These are phyloP conservation scores for Populus nigra DNA, from an alignment of 345 rosid species.

Conservation along the genomic window DNA sequence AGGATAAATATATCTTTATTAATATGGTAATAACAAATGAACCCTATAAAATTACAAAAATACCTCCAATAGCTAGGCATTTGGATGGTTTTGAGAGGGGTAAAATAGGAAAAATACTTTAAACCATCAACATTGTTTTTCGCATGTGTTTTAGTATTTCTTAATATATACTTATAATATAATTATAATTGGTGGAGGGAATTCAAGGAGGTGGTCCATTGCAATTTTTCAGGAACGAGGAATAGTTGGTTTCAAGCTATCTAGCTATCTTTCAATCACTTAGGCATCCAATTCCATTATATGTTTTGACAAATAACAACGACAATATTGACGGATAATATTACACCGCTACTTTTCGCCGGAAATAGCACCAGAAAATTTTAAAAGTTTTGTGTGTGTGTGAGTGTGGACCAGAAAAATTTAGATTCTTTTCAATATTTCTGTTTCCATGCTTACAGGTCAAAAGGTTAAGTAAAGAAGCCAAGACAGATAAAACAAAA, in stretches of 20 bases:
- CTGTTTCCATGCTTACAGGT: not conserved
- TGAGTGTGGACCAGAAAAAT: not conserved
- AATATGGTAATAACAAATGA: too few species aligned
- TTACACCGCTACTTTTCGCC: too few species aligned
- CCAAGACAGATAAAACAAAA: not conserved
- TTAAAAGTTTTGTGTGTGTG: too few species aligned
- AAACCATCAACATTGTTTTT: too few species aligned
- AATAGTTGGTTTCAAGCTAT: not conserved
- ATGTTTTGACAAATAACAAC: not conserved
- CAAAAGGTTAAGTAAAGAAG: not conserved
- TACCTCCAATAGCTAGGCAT: too few species aligned
- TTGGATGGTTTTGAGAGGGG: too few species aligned
- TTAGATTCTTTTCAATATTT: not conserved
- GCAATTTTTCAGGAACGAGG: not conserved
- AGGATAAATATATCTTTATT: too few species aligned
- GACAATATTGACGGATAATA: too few species aligned
- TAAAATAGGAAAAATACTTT: too few species aligned
- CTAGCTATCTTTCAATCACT: not conserved
- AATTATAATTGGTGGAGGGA: not conserved
- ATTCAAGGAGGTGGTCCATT: slow-evolving; percentile 2
- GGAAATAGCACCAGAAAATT: not conserved
- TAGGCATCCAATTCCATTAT: slow-evolving; percentile 18
- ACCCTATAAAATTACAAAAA: too few species aligned
- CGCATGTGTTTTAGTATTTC: too few species aligned
- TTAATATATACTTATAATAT: too few species aligned